Conservation (phyloP, 2,329 filamentous ascomycete species). For the Magnaporthiopsis incrustans region DNA sequence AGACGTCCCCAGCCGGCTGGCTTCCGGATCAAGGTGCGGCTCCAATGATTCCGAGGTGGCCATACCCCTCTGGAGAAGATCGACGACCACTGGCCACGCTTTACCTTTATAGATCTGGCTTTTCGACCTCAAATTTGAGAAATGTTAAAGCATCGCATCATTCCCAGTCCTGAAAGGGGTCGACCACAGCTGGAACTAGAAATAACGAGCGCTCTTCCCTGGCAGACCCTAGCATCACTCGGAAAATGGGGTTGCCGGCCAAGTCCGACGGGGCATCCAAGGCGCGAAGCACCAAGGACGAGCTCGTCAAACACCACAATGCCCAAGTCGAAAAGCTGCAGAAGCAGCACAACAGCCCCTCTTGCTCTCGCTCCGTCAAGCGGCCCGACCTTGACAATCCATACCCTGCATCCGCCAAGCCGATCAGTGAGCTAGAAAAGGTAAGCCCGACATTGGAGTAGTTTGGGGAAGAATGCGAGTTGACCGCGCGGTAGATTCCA, state of each 20-base stretch:
- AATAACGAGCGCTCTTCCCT: background rate
- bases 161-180: too few relatives aligned
- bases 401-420: conserved; percentile 19
- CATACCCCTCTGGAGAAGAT: conserved; percentile 1
- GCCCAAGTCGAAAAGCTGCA: background rate
- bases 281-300: background rate
- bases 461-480: background rate
- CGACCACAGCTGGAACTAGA: too few relatives aligned
- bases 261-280: background rate
- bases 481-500: conserved; percentile 15
- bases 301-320: conserved; percentile 3
- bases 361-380: conserved; percentile 16
- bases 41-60: conserved; percentile 4
- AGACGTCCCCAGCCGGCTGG: too few relatives aligned
- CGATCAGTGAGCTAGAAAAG: conserved; percentile 20
- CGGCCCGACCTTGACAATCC: conserved; percentile 17
- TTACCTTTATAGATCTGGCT: background rate
- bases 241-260: background rate
- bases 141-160: too few relatives aligned
- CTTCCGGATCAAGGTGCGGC: conserved; percentile 1
- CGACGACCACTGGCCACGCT: background rate
- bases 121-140: background rate
- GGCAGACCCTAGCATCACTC: background rate
- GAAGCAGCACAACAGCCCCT: background rate
- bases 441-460: conserved; percentile 6